Conservation (phyloP, 331 rosid species). For the Malus hybrid region DNA sequence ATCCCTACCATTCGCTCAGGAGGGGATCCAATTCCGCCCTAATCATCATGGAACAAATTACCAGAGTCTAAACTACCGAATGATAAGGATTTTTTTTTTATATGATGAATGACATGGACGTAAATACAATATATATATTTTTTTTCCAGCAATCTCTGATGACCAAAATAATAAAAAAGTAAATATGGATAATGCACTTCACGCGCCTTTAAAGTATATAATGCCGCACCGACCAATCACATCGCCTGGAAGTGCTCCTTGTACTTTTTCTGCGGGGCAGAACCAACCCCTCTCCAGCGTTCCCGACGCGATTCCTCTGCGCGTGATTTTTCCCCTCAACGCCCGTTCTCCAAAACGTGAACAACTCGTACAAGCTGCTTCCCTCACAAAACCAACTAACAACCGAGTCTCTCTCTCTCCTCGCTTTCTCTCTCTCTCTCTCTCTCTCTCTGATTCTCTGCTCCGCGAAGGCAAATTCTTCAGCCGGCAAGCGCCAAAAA, state of each 20-base stretch:
- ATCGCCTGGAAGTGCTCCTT: conserved; percentile 10
- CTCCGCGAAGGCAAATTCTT: conserved; percentile 26
- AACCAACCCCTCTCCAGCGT: conserved; percentile 23
- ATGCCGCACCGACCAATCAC: conserved; percentile 16
- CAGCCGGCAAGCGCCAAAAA: conserved; percentile 24
- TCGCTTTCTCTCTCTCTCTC: conserved; percentile 29
- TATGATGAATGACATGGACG: too few relatives aligned
- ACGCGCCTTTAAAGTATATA: conserved; percentile 21
- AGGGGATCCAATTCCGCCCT: too few relatives aligned
- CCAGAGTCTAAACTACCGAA: too few relatives aligned
- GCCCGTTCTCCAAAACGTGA: conserved; percentile 32
- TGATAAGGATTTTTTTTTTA: too few relatives aligned
- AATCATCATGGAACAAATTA: background rate
- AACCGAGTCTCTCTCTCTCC: conserved; percentile 18
- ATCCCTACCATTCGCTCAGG: too few relatives aligned
- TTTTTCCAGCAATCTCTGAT: conserved; percentile 1
- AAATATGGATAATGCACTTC: background rate
- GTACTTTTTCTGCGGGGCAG: conserved; percentile 34
- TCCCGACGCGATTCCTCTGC: conserved; percentile 18
- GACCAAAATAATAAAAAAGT: background rate
- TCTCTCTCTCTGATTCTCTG: conserved; percentile 30
- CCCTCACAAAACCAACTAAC: conserved; percentile 44
- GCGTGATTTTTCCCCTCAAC: conserved; percentile 21
- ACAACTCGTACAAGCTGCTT: background rate
- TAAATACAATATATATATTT: too few relatives aligned